These are phyloP conservation scores for Prunus mira DNA, from an alignment of 306 rosid species.

Conservation along the genomic window DNA sequence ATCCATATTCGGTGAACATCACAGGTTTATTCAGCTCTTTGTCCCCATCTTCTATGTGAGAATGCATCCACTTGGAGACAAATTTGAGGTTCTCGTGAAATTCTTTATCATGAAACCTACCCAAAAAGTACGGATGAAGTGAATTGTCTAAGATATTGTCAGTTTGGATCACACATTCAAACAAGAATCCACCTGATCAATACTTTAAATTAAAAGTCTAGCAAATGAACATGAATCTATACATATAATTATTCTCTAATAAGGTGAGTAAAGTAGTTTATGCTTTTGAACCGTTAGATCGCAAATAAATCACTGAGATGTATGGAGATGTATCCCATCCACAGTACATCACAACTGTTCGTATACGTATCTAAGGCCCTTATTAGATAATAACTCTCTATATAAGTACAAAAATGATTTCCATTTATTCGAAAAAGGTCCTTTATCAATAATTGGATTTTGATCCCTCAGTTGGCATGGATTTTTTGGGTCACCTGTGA, in stretches of 20 bases:
- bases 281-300: not conserved
- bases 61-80: constrained; percentile 82
- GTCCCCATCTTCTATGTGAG: constrained; percentile 94
- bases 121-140: not conserved
- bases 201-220: not conserved
- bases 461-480: not conserved
- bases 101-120: constrained; percentile 59
- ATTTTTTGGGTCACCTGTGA: not conserved
- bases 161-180: not conserved
- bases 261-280: not conserved
- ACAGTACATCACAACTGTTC: not conserved
- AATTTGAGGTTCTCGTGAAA: constrained; percentile 63
- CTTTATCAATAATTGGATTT: not conserved
- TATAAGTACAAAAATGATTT: not conserved
- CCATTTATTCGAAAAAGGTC: not conserved
- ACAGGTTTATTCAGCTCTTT: constrained; percentile 72
- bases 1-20: constrained; percentile 86
- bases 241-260: not conserved
- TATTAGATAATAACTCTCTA: not conserved
- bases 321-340: not conserved
- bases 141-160: not conserved
- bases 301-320: not conserved
- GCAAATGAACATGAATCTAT: not conserved
- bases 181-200: not conserved
- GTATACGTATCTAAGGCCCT: not conserved